Conservation (phyloP, 2,329 filamentous ascomycete species). For the Xylaria sp. region DNA sequence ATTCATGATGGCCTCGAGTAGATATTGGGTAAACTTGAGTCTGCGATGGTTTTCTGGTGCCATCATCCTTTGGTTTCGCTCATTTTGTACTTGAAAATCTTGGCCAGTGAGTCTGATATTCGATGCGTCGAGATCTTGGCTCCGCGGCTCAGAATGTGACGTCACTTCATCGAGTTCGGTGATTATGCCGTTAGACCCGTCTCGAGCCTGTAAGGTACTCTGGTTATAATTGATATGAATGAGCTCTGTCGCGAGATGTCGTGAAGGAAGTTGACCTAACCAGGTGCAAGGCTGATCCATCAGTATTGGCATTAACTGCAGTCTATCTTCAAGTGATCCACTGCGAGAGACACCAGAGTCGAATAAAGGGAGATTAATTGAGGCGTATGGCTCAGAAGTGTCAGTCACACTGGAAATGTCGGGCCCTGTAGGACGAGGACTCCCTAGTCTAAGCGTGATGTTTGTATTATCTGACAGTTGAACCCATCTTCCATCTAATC, state of each 20-base stretch:
- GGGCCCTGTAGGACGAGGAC: too few species aligned
- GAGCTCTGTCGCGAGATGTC: neutral
- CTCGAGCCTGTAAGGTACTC: neutral
- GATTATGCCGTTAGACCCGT: neutral
- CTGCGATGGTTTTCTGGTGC: neutral
- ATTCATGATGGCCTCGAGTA: conserved; percentile 1
- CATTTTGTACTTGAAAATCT: neutral
- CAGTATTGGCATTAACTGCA: too few species aligned
- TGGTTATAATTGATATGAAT: neutral
- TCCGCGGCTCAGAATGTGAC: neutral
- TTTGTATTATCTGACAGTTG: too few species aligned
- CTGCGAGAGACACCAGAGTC: too few species aligned
- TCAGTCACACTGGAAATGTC: too few species aligned
- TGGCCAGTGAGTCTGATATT: neutral
- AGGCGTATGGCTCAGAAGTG: too few species aligned
- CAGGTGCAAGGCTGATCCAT: conserved; percentile 18
- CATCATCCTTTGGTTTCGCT: conserved; percentile 3
- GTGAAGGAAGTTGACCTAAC: conserved; percentile 2
- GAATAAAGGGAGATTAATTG: too few species aligned
- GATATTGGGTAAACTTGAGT: neutral
- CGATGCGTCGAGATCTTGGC: neutral
- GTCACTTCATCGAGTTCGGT: neutral
- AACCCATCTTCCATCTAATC: too few species aligned
- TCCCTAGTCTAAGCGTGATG: too few species aligned
- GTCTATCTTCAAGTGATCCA: too few species aligned